Conservation (phyloP, 148 eudicot species). For the Agrostemma githago region DNA sequence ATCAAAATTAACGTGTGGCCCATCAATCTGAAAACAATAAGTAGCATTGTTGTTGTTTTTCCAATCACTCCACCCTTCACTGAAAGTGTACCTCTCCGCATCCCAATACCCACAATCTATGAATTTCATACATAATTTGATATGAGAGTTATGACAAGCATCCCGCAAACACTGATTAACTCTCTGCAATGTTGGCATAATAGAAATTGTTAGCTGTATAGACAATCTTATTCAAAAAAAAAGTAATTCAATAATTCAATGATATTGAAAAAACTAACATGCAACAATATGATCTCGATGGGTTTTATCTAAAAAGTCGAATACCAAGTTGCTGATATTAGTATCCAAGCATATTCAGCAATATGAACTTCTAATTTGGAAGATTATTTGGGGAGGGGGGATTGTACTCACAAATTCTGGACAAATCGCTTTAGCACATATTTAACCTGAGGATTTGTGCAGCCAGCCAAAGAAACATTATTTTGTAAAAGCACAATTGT, state of each 20-base stretch:
- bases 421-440: no score
- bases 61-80: slow-evolving; percentile 46
- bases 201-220: not conserved
- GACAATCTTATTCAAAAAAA: not conserved
- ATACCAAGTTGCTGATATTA: not conserved
- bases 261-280: no score
- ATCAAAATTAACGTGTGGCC: slow-evolving; percentile 25
- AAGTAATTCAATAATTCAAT: not conserved
- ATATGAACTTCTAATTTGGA: not conserved
- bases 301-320: not conserved
- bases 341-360: not conserved
- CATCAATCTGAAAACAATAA: slow-evolving; percentile 29
- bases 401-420: not conserved
- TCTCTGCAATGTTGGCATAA: slow-evolving; percentile 38
- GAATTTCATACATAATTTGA: slow-evolving; percentile 30
- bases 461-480: no score
- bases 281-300: not conserved
- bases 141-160: slow-evolving; percentile 41
- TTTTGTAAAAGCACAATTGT: no score
- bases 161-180: slow-evolving; percentile 75
- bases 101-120: slow-evolving; percentile 59
- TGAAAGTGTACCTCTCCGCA: not conserved
- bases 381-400: not conserved
- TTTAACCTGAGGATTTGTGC: no score
- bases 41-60: slow-evolving; percentile 29